A percentile compares a stretch with the other conserved stretches of the same genome.
Evolutionary conservation across 257 asterid species (phyloP).

Genomic region (Solanum okadae): DNA sequence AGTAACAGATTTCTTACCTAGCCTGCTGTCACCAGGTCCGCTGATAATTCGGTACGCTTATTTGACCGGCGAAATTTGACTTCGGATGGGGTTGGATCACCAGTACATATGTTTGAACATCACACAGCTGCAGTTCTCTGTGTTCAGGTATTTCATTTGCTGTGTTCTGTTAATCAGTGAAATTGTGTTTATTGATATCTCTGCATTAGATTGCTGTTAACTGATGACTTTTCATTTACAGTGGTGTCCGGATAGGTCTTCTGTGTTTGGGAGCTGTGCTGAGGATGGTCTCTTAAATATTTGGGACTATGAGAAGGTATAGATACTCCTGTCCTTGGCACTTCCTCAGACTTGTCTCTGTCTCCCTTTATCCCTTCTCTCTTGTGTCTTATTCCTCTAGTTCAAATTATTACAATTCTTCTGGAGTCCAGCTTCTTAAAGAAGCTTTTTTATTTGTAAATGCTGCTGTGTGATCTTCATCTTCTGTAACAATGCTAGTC

Average conservation of each 20-base stretch:
- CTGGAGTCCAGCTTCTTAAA: background rate
- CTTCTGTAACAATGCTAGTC: background rate
- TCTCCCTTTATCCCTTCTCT: background rate
- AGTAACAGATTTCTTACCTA: background rate
- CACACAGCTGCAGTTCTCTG: slow-evolving; percentile 88
- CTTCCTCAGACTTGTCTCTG: background rate
- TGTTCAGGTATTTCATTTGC: slow-evolving; percentile 65
- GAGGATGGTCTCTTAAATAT: slow-evolving; percentile 90
- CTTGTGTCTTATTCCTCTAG: background rate
- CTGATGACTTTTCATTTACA: slow-evolving; percentile 18
- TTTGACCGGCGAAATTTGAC: slow-evolving; percentile 88
- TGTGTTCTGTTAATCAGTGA: background rate
- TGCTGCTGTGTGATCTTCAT: background rate
- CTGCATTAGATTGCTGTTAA: background rate
- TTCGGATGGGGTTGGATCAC: slow-evolving; percentile 58
- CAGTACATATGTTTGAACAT: slow-evolving; percentile 76
- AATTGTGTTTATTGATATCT: background rate
- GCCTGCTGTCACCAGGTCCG: slow-evolving; percentile 48
- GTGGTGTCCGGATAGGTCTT: slow-evolving; percentile 93
- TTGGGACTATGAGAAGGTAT: slow-evolving; percentile 95
- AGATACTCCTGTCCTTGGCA: background rate
- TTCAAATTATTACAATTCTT: background rate
- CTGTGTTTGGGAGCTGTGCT: slow-evolving; percentile 94
- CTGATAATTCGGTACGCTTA: slow-evolving; percentile 84
- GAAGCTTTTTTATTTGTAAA: background rate